Conservation (phyloP, 371 early-diverging fungal species). For the Fennellomyces sp. region DNA sequence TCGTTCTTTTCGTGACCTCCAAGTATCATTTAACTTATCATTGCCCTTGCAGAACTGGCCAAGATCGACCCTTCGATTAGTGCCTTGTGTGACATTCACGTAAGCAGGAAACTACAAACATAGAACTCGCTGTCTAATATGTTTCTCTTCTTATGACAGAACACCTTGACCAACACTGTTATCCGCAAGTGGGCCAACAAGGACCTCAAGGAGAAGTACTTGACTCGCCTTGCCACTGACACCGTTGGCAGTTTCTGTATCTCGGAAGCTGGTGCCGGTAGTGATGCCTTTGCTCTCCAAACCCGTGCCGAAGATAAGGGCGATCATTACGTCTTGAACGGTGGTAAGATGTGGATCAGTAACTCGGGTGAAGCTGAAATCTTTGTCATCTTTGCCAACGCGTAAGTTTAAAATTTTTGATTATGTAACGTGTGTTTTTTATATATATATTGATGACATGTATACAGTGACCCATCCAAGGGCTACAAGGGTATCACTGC, state of each 20-base stretch:
- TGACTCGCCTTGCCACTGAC: constrained; percentile 84
- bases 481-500: constrained; percentile 98
- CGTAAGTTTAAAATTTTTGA: constrained; percentile 35
- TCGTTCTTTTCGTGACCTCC: background rate
- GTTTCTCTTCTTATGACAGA: constrained; percentile 38
- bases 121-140: background rate
- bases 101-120: constrained; percentile 25
- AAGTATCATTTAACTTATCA: background rate
- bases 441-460: background rate
- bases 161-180: constrained; percentile 94
- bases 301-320: constrained; percentile 93
- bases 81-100: constrained; percentile 95
- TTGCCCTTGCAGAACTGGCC: constrained; percentile 74
- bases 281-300: constrained; percentile 96
- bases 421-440: background rate
- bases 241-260: constrained; percentile 95
- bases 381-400: constrained; percentile 97
- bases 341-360: constrained; percentile 92
- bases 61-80: constrained; percentile 94
- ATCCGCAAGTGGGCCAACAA: constrained; percentile 83
- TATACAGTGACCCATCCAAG: constrained; percentile 74
- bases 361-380: constrained; percentile 90
- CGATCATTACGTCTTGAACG: constrained; percentile 91
- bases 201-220: constrained; percentile 81
- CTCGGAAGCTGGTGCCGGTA: constrained; percentile 92